phyloP scores from a whole-genome alignment of 2,329 filamentous ascomycete genomes.

The Aspergillus carbonarius region DNA sequence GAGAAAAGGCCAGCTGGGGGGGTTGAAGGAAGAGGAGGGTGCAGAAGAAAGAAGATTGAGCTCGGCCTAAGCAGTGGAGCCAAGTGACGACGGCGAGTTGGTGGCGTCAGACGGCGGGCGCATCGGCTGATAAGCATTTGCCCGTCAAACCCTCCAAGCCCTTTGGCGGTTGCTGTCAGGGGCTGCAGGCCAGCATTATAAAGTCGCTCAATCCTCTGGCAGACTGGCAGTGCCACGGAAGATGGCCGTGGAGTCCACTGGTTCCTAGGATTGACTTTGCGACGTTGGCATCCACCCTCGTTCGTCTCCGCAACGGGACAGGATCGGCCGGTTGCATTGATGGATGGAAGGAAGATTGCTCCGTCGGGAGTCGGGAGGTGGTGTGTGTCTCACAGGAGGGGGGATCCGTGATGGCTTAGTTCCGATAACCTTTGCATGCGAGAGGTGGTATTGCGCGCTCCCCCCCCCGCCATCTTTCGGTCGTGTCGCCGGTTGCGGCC shows the following conservation, averaged over 20 bases:
- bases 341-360: not conserved
- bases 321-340: constrained; percentile 4
- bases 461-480: not conserved
- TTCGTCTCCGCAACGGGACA: constrained; percentile 13
- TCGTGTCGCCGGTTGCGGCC: constrained; percentile 11
- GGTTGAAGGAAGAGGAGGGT: not conserved
- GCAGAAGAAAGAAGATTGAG: not conserved
- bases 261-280: not conserved
- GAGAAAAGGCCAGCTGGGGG: constrained; percentile 1
- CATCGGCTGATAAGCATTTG: not conserved
- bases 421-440: not conserved
- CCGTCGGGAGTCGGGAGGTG: not conserved
- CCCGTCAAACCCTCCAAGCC: not conserved
- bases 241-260: not conserved
- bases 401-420: not conserved
- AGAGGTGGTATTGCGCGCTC: not conserved
- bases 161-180: not conserved
- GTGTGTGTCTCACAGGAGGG: not conserved
- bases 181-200: not conserved
- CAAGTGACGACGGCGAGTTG: constrained; percentile 1
- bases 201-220: too few relatives aligned
- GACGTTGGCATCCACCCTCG: constrained; percentile 4
- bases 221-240: not conserved
- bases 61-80: not conserved
- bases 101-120: not conserved